These are phyloP conservation scores for Metschnikowia lochheadii DNA, from an alignment of 805 yeast species.

Conservation along the genomic window DNA sequence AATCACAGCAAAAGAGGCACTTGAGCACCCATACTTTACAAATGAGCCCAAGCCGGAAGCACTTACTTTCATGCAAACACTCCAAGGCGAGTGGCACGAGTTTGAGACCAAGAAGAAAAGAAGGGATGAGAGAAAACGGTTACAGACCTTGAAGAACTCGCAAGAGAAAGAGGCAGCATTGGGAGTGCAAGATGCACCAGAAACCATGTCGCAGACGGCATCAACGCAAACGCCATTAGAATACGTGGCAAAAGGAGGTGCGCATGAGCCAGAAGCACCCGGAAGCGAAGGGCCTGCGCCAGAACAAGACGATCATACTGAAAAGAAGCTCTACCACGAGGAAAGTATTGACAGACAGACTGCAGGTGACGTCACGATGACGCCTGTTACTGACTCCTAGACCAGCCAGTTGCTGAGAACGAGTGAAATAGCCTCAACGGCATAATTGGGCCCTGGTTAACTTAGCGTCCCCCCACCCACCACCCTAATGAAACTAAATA, in stretches of 20 bases:
- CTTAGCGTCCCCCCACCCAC: background rate
- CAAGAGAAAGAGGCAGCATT: constrained; percentile 13
- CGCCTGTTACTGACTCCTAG: background rate
- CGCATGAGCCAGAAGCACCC: background rate
- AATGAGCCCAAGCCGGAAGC: constrained; percentile 66
- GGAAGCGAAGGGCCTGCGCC: constrained; percentile 1
- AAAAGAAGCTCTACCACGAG: background rate
- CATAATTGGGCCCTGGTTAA: background rate
- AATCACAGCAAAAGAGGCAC: constrained; percentile 64
- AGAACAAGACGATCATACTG: constrained; percentile 5
- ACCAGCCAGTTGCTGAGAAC: background rate
- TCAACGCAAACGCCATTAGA: constrained; percentile 10
- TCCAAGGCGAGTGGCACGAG: constrained; percentile 92
- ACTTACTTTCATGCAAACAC: constrained; percentile 48
- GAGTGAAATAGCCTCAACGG: background rate
- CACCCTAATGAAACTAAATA: background rate
- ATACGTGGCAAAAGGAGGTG: background rate
- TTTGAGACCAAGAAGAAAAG: constrained; percentile 85
- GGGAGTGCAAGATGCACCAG: background rate
- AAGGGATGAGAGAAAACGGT: constrained; percentile 42
- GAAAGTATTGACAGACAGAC: constrained; percentile 1
- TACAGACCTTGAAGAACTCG: constrained; percentile 25
- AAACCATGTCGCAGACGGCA: background rate
- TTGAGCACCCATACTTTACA: constrained; percentile 65
- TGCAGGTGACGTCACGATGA: background rate